Base-by-base conservation (phyloP, 1,284 basidiomycete genomes). In the Dichomitus squalens region DNA sequence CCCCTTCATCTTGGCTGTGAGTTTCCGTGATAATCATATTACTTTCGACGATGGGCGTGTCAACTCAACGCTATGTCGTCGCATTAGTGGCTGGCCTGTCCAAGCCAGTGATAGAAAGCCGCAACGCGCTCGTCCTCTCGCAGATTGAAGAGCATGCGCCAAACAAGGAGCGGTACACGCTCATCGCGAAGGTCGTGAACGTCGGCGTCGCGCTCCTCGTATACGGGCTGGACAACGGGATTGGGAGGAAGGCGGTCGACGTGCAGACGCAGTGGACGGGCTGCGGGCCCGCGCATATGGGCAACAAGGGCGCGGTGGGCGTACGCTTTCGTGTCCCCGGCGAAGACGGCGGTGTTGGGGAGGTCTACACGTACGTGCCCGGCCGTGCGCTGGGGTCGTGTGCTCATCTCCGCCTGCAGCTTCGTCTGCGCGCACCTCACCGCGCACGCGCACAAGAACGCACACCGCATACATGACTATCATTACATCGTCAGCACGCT, bases 241-340 rank as follows among this genome's bases (percentile, higher is more conserved):
- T 92, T 52, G 86, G 83, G 8, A 79, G 82, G 34, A 78, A 72
- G 27, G 77, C 91, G 5, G 76, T 78, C 52, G 84, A 90, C 66
- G 84, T 93, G 18, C 81, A 92, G 66, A 89, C 88, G 21, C 76
- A 82, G 54, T 91, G 90, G 90, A 89, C 87, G 0, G 87, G 90
- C 1, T 86, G 81, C 64, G 91, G 92, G 2, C 88, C 87, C 16
- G 77, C 72, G 18, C 91, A 82, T 62, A 92, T 98, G 91, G 94
- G 94, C 11, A 98, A 98, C 77, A 99, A 99, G 74, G 95, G 94
- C 25, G 96, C 93, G 0, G 95, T 97, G 2, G 96, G 92, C 16
- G 81, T 95, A 35, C 82, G 96, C 46, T 88, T 98, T 70, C 86
- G 90, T 40, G 78, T 96, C 23, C 74, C 79, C 25, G 78, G 74